Evolutionary conservation across 805 yeast genomes (phyloP), one percentile per base, ranked within the genome.

Genomic region (Wickerhamomyces hampshirensis): DNA sequence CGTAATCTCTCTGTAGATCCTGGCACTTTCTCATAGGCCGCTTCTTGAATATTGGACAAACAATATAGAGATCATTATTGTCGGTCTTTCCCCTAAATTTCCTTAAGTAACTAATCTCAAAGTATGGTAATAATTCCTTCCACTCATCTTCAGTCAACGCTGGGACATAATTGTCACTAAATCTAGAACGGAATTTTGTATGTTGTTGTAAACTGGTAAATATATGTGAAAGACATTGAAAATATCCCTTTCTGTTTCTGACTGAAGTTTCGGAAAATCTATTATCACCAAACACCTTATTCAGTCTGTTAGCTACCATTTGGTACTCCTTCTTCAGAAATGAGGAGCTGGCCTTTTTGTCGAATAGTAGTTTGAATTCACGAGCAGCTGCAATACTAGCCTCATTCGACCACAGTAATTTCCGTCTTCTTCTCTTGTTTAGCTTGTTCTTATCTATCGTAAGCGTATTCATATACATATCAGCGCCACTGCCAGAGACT

Each of bases 301-400:
- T 44, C 28, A 44, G 26, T 19, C 23, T 30, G 4, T 37, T 29
- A 5, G 48, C 45, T 18, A 44, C 31, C 17, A 27, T 35, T 15
- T 39, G 45, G 16, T 44, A 44, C 33, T 44, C 48, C 14, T 18
- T 40, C 31, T 40, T 40, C 37, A 44, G 16, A 30, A 44, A 41
- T 2, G 48, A 44, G 5, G 48, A 39, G 10, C 45, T 40, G n/a
- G 30, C 38, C 28, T 44, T 44, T 11, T 9, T 12, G 11, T 31
- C 35, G 11, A 28, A 39, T 3, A 44, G 27, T n/a, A 15, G 24
- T 21, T 34, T 38, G 37, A 44, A 44, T 40, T 40, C 42, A 2
- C 14, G 5, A 5, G 48, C 48, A 17, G 48, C 48, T 18, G 23
- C 11, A 2, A 40, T 23, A 26, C 44, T 44, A 7, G 43, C 40